Conservation (phyloP, 108 stramenopile genomes). For the Licmophora abbreviata region DNA sequence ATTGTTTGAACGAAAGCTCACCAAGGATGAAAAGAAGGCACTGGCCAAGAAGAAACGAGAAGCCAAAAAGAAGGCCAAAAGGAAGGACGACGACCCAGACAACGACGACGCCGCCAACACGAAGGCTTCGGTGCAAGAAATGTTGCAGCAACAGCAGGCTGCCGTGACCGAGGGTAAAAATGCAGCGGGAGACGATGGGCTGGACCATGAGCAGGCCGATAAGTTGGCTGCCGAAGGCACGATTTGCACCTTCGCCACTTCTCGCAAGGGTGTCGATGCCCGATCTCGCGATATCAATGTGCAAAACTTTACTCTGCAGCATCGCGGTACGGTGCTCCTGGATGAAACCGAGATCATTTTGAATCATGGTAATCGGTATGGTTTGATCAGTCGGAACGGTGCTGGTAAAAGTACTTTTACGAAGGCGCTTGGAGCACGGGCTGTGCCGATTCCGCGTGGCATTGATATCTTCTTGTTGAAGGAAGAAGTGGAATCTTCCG, state of each 20-base stretch:
- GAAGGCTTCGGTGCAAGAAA: background rate
- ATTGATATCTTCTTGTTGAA: constrained; percentile 96
- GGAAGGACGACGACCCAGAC: constrained; percentile 42
- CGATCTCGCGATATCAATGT: constrained; percentile 92
- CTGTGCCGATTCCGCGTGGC: constrained; percentile 90
- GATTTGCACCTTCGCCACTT: constrained; percentile 69
- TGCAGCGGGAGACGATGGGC: constrained; percentile 33
- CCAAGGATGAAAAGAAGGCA: constrained; percentile 88
- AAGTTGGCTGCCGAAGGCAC: constrained; percentile 72
- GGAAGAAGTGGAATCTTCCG: constrained; percentile 91
- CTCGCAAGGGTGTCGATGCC: constrained; percentile 72
- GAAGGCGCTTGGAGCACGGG: constrained; percentile 84
- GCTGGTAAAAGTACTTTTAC: constrained; percentile 85
- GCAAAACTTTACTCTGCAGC: constrained; percentile 88
- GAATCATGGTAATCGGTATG: constrained; percentile 97
- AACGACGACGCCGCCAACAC: constrained; percentile 20
- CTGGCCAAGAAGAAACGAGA: constrained; percentile 74
- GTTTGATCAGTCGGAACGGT: constrained; percentile 75
- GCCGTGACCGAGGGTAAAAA: constrained; percentile 8
- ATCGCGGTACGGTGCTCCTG: constrained; percentile 85
- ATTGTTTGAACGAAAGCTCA: constrained; percentile 67
- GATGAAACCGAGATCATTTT: constrained; percentile 89
- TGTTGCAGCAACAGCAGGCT: constrained; percentile 2
- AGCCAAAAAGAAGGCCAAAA: constrained; percentile 61
- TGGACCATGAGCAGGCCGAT: constrained; percentile 60